phyloP scores from a whole-genome alignment of 257 asterid genomes.

The Solanum tarapatanum region DNA sequence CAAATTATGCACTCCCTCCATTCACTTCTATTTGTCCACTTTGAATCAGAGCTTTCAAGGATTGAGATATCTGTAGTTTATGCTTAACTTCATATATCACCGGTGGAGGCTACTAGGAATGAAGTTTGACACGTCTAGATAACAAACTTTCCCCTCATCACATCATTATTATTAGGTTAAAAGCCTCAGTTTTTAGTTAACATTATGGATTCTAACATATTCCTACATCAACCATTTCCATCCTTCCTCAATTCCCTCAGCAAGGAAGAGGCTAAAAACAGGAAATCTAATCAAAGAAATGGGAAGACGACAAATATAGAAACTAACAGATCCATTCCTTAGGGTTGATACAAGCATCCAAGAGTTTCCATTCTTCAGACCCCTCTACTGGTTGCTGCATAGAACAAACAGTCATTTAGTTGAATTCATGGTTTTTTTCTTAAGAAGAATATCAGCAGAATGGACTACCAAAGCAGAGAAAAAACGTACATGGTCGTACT shows the following conservation, averaged over 20 bases:
- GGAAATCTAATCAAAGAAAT: not conserved
- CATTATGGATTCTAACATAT: not conserved
- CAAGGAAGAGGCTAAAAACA: not conserved
- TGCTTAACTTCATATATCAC: not conserved
- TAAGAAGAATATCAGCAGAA: not conserved
- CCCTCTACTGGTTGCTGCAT: slow-evolving; percentile 95
- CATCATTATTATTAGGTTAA: not conserved
- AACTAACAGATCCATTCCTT: slow-evolving; percentile 68
- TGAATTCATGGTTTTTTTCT: not conserved
- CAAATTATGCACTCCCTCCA: not conserved
- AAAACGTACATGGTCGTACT: slow-evolving; percentile 74
- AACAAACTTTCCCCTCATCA: not conserved
- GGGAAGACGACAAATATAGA: not conserved
- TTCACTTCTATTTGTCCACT: not conserved
- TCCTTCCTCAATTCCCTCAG: not conserved
- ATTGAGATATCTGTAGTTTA: not conserved
- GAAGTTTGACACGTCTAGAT: not conserved
- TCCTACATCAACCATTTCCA: not conserved
- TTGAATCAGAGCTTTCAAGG: not conserved
- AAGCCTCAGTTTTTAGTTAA: not conserved
- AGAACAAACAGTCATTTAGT: not conserved
- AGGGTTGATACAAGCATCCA: slow-evolving; percentile 97
- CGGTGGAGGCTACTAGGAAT: not conserved
- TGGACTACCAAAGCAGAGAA: not conserved
- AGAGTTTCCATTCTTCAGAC: slow-evolving; percentile 85